A percentile compares a stretch with the other conserved stretches of the same genome.
These are phyloP conservation scores for Adenanthera pavonina DNA, from an alignment of 306 rosid genomes.

Conservation along the genomic window DNA sequence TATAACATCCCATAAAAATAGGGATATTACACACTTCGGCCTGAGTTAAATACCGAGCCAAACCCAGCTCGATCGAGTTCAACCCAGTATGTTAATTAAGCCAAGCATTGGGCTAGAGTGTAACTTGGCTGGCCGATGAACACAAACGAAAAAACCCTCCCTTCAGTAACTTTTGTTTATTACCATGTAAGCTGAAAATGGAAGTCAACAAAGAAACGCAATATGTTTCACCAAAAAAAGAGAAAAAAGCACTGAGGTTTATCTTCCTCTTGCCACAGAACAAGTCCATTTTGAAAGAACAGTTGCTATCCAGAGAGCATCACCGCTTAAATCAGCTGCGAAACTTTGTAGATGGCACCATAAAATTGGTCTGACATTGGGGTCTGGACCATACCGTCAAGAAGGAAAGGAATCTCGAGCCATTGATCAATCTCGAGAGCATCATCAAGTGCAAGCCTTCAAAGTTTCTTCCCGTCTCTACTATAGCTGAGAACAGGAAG, in stretches of 20 bases:
- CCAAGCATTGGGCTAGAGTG: too few relatives aligned
- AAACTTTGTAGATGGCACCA: constrained; percentile 47
- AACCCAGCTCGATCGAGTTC: too few relatives aligned
- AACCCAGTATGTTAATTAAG: too few relatives aligned
- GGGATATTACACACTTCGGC: too few relatives aligned
- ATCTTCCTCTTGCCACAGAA: constrained; percentile 42
- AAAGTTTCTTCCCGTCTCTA: constrained; percentile 72
- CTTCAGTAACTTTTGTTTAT: not conserved
- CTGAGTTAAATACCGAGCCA: too few relatives aligned
- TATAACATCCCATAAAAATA: too few relatives aligned
- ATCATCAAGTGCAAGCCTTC: constrained; percentile 72
- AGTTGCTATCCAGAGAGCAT: constrained; percentile 9
- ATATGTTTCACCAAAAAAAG: too few relatives aligned
- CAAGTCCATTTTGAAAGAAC: constrained; percentile 5
- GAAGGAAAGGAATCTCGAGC: constrained; percentile 67
- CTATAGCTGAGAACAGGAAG: constrained; percentile 50
- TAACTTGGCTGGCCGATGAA: too few relatives aligned
- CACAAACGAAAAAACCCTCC: too few relatives aligned
- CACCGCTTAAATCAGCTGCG: constrained; percentile 38
- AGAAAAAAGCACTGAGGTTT: too few relatives aligned
- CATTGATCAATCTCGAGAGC: constrained; percentile 58
- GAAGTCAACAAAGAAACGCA: constrained; percentile 22
- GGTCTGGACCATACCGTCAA: constrained; percentile 94
- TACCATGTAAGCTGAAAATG: not conserved
- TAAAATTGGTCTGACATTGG: constrained; percentile 74